These are phyloP conservation scores for Aspergillus ibericus DNA, from an alignment of 2,329 filamentous ascomycete species.

Conservation along the genomic window DNA sequence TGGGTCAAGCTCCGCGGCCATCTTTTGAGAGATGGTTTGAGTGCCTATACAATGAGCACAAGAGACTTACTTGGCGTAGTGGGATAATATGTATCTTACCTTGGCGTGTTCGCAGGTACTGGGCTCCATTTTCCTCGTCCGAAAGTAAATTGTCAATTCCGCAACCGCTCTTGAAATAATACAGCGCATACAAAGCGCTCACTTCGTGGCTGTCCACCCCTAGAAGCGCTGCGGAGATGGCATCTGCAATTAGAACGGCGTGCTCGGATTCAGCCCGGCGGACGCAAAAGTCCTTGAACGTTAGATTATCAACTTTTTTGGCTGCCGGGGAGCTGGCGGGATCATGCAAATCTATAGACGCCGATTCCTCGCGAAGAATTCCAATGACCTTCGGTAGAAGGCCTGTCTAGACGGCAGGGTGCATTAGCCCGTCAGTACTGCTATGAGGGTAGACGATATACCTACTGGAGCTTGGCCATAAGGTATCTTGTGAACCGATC, in stretches of 20 bases:
- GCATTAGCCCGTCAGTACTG: too few relatives aligned
- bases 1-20: not conserved
- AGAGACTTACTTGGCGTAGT: not conserved
- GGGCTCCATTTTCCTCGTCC: not conserved
- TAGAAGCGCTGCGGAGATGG: slow-evolving; percentile 4
- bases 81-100: not conserved
- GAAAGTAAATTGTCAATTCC: not conserved
- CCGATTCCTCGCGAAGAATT: not conserved
- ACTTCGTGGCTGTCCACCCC: not conserved
- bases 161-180: not conserved
- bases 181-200: not conserved
- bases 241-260: not conserved
- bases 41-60: not conserved
- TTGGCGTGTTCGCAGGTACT: not conserved
- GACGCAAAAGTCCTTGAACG: not conserved
- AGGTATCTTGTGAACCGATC: not conserved
- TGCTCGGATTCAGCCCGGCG: not conserved
- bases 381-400: not conserved
- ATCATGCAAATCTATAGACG: not conserved
- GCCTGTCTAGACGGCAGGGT: not conserved
- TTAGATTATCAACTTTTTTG: not conserved
- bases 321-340: not conserved
- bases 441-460: not conserved
- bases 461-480: not conserved
- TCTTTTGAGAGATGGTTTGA: not conserved